Conservation (phyloP, 495 filamentous ascomycete species). For the Pyronema omphalodes region DNA sequence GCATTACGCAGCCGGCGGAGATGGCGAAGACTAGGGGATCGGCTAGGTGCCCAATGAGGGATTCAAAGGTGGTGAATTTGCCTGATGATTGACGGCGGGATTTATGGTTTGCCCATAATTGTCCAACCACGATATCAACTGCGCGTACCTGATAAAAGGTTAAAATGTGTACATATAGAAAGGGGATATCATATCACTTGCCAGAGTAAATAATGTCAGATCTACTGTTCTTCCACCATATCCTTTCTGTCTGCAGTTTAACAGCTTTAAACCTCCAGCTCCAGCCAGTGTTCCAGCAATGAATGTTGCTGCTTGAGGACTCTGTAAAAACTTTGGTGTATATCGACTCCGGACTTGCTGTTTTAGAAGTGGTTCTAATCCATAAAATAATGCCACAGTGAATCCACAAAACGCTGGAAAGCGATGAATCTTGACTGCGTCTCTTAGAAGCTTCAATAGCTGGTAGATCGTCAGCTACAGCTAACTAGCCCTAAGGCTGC, state of each 20-base stretch:
- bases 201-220: slow-evolving; percentile 63
- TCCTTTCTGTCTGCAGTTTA: slow-evolving; percentile 24
- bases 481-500: neutral
- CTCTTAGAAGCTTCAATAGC: slow-evolving; percentile 20
- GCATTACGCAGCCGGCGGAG: slow-evolving; percentile 67
- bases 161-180: neutral
- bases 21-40: slow-evolving; percentile 59
- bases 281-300: slow-evolving; percentile 14
- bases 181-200: slow-evolving; percentile 13
- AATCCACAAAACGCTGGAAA: slow-evolving; percentile 72
- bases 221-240: slow-evolving; percentile 68
- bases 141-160: slow-evolving; percentile 32
- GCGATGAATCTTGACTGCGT: slow-evolving; percentile 34
- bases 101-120: slow-evolving; percentile 40
- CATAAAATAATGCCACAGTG: slow-evolving; percentile 56
- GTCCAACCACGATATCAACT: slow-evolving; percentile 48
- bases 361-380: slow-evolving; percentile 35
- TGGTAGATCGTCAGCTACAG: slow-evolving; percentile 5
- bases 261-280: slow-evolving; percentile 13
- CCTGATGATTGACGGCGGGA: slow-evolving; percentile 24
- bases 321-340: neutral
- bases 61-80: slow-evolving; percentile 35
- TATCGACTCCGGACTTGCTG: neutral
- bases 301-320: slow-evolving; percentile 12
- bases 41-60: slow-evolving; percentile 33